These are phyloP conservation scores for Coprinellus aureogranulatus DNA, from an alignment of 768 basidiomycete genomes.

Conservation along the genomic window DNA sequence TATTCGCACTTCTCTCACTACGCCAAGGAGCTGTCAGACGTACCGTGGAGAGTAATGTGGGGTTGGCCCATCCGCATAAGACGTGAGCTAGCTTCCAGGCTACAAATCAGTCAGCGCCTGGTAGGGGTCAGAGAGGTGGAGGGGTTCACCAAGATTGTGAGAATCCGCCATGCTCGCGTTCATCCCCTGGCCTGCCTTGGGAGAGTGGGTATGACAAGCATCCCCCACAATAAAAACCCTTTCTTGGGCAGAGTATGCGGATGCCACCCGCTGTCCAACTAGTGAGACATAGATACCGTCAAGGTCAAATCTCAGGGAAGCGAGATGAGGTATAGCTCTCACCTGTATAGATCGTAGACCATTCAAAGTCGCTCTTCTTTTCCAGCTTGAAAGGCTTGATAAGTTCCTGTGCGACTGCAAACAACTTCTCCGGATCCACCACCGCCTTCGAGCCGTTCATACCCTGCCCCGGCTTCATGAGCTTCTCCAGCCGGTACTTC, in stretches of 20 bases:
- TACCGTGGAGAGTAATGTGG: conserved; percentile 51
- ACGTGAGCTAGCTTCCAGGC: conserved; percentile 65
- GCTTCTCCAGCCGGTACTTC: conserved; percentile 40
- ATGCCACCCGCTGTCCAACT: conserved; percentile 78
- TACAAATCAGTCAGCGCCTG: conserved; percentile 12
- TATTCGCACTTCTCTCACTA: no score
- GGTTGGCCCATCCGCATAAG: conserved; percentile 50
- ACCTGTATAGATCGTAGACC: conserved; percentile 78
- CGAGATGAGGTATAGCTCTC: conserved; percentile 18
- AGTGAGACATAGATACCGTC: not conserved
- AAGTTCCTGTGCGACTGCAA: conserved; percentile 55
- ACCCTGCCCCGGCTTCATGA: conserved; percentile 48
- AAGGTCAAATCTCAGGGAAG: no score
- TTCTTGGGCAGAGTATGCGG: conserved; percentile 55
- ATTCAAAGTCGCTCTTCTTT: conserved; percentile 51
- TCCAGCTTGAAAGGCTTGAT: conserved; percentile 55
- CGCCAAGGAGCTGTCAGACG: conserved; percentile 9
- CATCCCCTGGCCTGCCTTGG: conserved; percentile 76
- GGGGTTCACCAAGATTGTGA: conserved; percentile 57
- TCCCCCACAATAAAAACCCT: conserved; percentile 78
- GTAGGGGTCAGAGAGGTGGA: not conserved
- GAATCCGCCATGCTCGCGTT: conserved; percentile 76
- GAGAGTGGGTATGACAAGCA: conserved; percentile 69
- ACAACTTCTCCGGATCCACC: conserved; percentile 40
- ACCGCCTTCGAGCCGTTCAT: conserved; percentile 40